Conservation (phyloP, 2,329 filamentous ascomycete genomes). For the Helotiales sp. region DNA sequence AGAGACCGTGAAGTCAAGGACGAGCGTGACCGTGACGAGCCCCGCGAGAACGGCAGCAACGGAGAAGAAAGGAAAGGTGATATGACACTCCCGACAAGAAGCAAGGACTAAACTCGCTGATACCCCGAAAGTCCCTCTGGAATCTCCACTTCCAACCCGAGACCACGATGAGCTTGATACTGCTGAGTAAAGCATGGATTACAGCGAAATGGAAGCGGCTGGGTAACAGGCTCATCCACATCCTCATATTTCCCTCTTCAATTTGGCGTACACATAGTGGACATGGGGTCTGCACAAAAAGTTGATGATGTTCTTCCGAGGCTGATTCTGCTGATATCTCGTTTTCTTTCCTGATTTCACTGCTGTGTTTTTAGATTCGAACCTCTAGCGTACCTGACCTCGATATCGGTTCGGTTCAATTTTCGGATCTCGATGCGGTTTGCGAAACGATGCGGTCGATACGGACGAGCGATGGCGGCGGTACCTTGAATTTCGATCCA, state of each 20-base stretch:
- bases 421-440: too few species aligned
- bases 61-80: slow-evolving; percentile 90
- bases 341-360: slow-evolving; percentile 32
- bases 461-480: slow-evolving; percentile 7
- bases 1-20: slow-evolving; percentile 50
- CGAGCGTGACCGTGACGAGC: slow-evolving; percentile 59
- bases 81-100: slow-evolving; percentile 27
- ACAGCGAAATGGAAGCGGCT: neutral
- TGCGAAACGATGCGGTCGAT: slow-evolving; percentile 18
- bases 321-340: slow-evolving; percentile 28
- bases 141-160: slow-evolving; percentile 71
- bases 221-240: neutral
- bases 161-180: slow-evolving; percentile 93
- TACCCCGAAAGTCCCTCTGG: slow-evolving; percentile 51
- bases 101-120: slow-evolving; percentile 28
- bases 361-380: slow-evolving; percentile 36
- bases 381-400: slow-evolving; percentile 17
- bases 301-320: slow-evolving; percentile 24
- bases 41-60: slow-evolving; percentile 75
- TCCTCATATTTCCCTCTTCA: slow-evolving; percentile 23
- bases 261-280: slow-evolving; percentile 25
- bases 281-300: slow-evolving; percentile 27
- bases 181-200: slow-evolving; percentile 61
- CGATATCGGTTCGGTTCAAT: slow-evolving; percentile 8
- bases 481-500: neutral